phyloP scores from a whole-genome alignment of 2,329 filamentous ascomycete genomes.

The Cladosporium sp. region DNA sequence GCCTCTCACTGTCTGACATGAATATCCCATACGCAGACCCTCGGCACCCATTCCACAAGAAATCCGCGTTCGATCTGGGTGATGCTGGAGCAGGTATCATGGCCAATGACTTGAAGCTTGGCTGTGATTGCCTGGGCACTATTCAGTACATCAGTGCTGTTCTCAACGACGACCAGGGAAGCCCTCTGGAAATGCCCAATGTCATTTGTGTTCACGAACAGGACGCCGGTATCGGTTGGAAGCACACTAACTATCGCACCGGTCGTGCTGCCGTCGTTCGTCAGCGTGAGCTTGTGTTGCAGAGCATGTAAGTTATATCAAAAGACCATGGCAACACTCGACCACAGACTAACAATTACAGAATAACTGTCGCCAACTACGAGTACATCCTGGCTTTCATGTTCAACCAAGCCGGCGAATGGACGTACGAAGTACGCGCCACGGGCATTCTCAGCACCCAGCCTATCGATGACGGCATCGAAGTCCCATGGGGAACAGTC shows the following conservation, averaged over 20 bases:
- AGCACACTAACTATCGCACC: slow-evolving; percentile 68
- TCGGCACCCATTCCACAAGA: slow-evolving; percentile 64
- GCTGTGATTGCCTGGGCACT: slow-evolving; percentile 66
- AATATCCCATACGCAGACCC: slow-evolving; percentile 62
- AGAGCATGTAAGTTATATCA: slow-evolving; percentile 54
- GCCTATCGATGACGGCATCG: slow-evolving; percentile 61
- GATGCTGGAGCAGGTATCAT: slow-evolving; percentile 63
- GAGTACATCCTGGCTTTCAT: slow-evolving; percentile 70
- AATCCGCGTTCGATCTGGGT: slow-evolving; percentile 66
- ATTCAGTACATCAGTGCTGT: slow-evolving; percentile 64
- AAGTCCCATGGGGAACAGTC: slow-evolving; percentile 63
- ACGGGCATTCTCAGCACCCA: slow-evolving; percentile 66
- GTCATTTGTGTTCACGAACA: slow-evolving; percentile 68
- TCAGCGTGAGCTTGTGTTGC: slow-evolving; percentile 62
- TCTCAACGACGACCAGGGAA: slow-evolving; percentile 57
- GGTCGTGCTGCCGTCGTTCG: slow-evolving; percentile 60
- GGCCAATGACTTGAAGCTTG: slow-evolving; percentile 65
- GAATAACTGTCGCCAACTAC: slow-evolving; percentile 59
- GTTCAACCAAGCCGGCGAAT: slow-evolving; percentile 66
- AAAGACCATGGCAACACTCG: slow-evolving; percentile 31
- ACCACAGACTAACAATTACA: neutral
- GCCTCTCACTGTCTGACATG: slow-evolving; percentile 65
- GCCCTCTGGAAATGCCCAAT: slow-evolving; percentile 58
- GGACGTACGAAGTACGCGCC: slow-evolving; percentile 64
- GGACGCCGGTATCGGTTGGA: slow-evolving; percentile 65